Base-by-base conservation (phyloP, 139 green algal genomes). In the Zygnema cylindricum region DNA sequence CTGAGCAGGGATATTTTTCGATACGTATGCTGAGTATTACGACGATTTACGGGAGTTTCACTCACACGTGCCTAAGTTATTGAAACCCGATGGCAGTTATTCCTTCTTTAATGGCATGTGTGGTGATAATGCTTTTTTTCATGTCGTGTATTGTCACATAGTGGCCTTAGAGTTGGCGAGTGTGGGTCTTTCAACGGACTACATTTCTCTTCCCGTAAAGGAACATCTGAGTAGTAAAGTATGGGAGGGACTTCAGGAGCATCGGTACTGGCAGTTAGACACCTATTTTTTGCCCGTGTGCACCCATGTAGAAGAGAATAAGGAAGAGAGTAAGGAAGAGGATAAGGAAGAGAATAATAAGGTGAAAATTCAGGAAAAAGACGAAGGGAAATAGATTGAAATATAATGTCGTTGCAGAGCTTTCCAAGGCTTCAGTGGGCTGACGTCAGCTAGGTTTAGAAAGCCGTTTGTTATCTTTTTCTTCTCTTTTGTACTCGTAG, bases 1-100 rank as follows among this genome's bases (percentile, higher is more conserved):
- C 69, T 97, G 96, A 88, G 96, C 98, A 69, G 96, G 96, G 35
- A 95, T 99, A 16, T 99, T 98, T 91, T 99, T 98, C 82, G 97
- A 99, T 94, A 99, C 97, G 0, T 99, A 96, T 85, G 95, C 92
- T 30, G 95, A 98, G 88, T 96, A 97, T 78, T 97, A 98, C 77
- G 86, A 93, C 7, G 94, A 97, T 57, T 92, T 98, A 87, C 86
- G 89, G 0, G 78, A 94, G 30, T 97, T 97, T 77, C 95, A 98
- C 86, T 25, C 63, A 11, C 81, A 82, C 3, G 83, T 98, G 43
- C 95, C 95, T 0, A 93, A 90, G 42, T 86, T 98, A 32, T 89
- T 99, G 55, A 89, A 88, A 0, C 93, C 92, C 0, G 91, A 85
- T 0, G 97, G 96, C 2, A 76, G 98, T 0, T 99, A 99, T 89